These are phyloP conservation scores for Fusarium xylarioides DNA, from an alignment of 2,329 filamentous ascomycete species.

Conservation along the genomic window DNA sequence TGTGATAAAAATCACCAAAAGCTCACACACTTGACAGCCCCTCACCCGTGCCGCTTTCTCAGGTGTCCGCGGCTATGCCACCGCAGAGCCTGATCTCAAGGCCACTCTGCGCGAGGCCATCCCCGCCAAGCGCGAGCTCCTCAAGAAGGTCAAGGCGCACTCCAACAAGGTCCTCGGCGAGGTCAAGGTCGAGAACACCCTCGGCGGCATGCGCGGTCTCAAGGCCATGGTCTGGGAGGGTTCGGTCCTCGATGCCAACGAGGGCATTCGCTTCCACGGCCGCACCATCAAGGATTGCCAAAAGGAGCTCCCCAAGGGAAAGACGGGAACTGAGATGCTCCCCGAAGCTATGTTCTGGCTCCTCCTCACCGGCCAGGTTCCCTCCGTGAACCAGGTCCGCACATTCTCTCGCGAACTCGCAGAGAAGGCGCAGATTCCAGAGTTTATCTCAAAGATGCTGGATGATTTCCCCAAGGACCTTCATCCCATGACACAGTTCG, in stretches of 20 bases:
- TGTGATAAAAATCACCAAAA: not conserved
- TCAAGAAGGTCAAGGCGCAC: conserved; percentile 92
- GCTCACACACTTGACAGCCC: conserved; percentile 36
- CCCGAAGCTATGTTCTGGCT: conserved; percentile 99
- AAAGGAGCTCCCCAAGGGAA: conserved; percentile 90
- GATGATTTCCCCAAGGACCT: conserved; percentile 89
- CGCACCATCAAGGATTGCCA: conserved; percentile 99
- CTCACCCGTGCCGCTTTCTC: conserved; percentile 45
- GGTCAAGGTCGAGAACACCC: conserved; percentile 91
- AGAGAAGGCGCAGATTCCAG: conserved; percentile 82
- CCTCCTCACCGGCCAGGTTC: conserved; percentile 90
- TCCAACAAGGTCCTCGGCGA: conserved; percentile 86
- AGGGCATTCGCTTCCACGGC: conserved; percentile 98
- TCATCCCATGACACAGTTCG: conserved; percentile 98
- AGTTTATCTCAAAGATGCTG: conserved; percentile 86
- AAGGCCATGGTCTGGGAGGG: conserved; percentile 99
- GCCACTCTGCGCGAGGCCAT: conserved; percentile 83
- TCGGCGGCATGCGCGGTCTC: conserved; percentile 96
- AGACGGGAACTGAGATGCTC: conserved; percentile 92
- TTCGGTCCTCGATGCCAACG: conserved; percentile 93
- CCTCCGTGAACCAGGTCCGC: conserved; percentile 82
- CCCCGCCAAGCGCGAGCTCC: conserved; percentile 89
- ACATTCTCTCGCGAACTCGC: conserved; percentile 86
- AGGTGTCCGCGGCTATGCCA: conserved; percentile 70
- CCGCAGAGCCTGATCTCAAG: conserved; percentile 89